A percentile compares a stretch with the other conserved stretches of the same genome.
Conservation (phyloP, 1,139 yeast species). For the Protomyces arabidopsidicola region DNA sequence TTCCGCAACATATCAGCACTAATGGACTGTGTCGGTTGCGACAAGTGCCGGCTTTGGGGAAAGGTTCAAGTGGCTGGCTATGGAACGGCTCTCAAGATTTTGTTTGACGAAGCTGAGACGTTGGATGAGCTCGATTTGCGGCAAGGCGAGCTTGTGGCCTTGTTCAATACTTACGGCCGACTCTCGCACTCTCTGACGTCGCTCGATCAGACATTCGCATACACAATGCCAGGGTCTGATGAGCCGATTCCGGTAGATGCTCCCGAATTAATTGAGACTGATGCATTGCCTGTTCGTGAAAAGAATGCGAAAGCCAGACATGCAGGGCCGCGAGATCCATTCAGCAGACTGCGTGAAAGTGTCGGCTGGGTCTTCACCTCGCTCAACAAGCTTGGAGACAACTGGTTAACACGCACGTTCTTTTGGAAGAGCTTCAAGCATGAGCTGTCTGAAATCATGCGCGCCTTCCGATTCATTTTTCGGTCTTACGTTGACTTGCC, state of each 20-base stretch:
- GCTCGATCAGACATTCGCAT: slow-evolving; percentile 59
- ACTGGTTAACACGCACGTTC: background rate
- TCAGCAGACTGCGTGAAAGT: background rate
- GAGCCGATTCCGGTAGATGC: slow-evolving; percentile 9
- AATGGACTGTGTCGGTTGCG: slow-evolving; percentile 99
- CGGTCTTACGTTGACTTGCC: slow-evolving; percentile 69
- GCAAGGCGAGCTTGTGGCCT: slow-evolving; percentile 82
- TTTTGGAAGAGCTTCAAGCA: slow-evolving; percentile 3
- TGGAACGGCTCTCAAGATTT: slow-evolving; percentile 87
- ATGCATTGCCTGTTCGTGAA: background rate
- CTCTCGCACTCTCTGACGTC: slow-evolving; percentile 77
- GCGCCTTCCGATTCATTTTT: slow-evolving; percentile 61
- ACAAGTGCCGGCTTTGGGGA: slow-evolving; percentile 96
- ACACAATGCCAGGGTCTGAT: slow-evolving; percentile 7
- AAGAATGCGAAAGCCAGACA: slow-evolving; percentile 10
- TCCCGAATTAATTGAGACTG: slow-evolving; percentile 2
- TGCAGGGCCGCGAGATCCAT: slow-evolving; percentile 16
- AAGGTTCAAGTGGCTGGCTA: slow-evolving; percentile 94
- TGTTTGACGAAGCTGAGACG: slow-evolving; percentile 55
- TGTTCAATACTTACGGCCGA: slow-evolving; percentile 87
- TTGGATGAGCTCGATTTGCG: slow-evolving; percentile 44
- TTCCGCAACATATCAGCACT: slow-evolving; percentile 85
- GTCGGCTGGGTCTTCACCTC: background rate
- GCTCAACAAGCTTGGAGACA: background rate
- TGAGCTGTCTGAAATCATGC: slow-evolving; percentile 54